Evolutionary conservation across 2,329 filamentous ascomycete genomes (phyloP), one percentile per base, ranked within the genome.

Genomic region (Emergomyces pasteurianus): DNA sequence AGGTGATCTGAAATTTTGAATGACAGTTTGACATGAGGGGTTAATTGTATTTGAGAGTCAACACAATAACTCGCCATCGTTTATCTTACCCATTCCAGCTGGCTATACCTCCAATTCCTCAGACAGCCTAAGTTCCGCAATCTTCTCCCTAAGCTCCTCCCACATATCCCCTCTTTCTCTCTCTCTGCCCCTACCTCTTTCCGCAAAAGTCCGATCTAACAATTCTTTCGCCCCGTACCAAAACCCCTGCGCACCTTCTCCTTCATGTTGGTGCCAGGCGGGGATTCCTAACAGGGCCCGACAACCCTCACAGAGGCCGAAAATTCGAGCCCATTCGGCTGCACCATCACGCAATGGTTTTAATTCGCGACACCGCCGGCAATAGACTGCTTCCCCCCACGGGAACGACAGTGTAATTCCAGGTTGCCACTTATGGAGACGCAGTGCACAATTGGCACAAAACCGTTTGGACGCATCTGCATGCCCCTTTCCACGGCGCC

Each of bases 401-500:
- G 49, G 31, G 21, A 61, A 63, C 16, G n/a, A 26, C 1, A 65
- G 49, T 6, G 42, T 58, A 38, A 58, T 63, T 8, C 66, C 65
- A 9, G 57, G 63, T 40, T 62, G 43, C 65, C 65, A 67, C 53
- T 61, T 65, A 50, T 63, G 54, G 12, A 54, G 58, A 23, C 56
- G 52, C 14, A 67, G 55, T 3, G 62, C 64, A 43, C 67, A 69
- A 3, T 50, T 40, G 23, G 43, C 62, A 59, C 67, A 66, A 50
- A 67, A 67, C 46, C 67, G 62, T 31, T 63, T 61, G 21, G 42
- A 26, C 38, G 58, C 59, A 46, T 68, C 60, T 5, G 34, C 55
- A 58, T 68, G 64, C 2, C 67, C 66, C n/a, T 63, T 65, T 36
- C 58, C 63, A 26, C 65, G 63, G 2, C 58, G 62, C 2, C 63